These are phyloP conservation scores for Leccinum obscurum DNA, from an alignment of 768 basidiomycete genomes.

Conservation along the genomic window DNA sequence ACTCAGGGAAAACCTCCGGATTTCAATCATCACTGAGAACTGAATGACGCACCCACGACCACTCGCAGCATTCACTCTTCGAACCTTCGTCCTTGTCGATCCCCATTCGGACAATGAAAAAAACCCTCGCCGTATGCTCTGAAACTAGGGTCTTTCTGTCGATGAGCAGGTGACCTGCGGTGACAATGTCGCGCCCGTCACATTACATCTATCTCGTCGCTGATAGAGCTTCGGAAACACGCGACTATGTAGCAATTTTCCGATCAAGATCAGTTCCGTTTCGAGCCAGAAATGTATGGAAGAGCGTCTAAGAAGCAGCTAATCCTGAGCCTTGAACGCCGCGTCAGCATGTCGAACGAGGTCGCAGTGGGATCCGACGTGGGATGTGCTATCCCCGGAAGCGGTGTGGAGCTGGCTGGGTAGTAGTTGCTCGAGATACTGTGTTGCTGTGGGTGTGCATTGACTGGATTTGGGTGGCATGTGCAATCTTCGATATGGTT, in stretches of 20 bases:
- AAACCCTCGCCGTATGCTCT: conserved; percentile 1
- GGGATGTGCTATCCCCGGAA: background rate
- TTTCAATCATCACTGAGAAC: background rate
- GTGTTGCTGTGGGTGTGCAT: background rate
- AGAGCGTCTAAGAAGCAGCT: background rate
- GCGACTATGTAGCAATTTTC: conserved; percentile 3
- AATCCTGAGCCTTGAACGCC: background rate
- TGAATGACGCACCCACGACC: conserved; percentile 2
- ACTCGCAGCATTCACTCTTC: background rate
- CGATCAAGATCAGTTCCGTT: conserved; percentile 3
- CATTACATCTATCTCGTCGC: conserved; percentile 5
- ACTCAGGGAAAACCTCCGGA: background rate
- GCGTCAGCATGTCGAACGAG: background rate
- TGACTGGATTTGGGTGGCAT: background rate
- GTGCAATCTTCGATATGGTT: background rate
- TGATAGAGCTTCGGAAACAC: background rate
- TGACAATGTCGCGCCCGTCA: background rate
- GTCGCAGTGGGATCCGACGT: background rate
- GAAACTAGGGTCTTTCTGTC: conserved; percentile 9
- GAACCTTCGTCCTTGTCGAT: conserved; percentile 3
- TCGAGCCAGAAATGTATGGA: conserved; percentile 1
- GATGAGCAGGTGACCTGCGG: background rate
- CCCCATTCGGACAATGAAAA: conserved; percentile 7
- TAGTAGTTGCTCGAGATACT: background rate
- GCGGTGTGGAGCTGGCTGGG: background rate